phyloP scores from a whole-genome alignment of 2,329 filamentous ascomycete species.

The Triangularia verruculosa region DNA sequence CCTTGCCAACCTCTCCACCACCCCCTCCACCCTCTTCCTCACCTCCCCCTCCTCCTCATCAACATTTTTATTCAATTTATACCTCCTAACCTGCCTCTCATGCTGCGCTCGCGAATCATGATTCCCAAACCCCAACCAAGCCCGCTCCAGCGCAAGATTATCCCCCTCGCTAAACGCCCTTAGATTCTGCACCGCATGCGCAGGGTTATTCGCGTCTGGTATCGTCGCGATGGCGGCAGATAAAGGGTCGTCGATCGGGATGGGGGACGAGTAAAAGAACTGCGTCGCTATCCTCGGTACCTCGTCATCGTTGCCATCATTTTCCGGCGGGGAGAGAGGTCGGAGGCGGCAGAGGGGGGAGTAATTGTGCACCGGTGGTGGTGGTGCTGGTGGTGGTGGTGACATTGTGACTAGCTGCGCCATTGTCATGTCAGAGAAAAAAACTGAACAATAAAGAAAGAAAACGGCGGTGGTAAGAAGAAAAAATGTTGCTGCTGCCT shows the following conservation, averaged over 20 bases:
- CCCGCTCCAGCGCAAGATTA: slow-evolving; percentile 73
- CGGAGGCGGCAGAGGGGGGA: neutral
- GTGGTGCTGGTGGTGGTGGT: neutral
- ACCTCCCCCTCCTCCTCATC: slow-evolving; percentile 27
- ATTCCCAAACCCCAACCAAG: slow-evolving; percentile 62
- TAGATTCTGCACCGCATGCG: slow-evolving; percentile 53
- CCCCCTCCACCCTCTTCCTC: slow-evolving; percentile 36
- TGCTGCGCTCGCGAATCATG: slow-evolving; percentile 41
- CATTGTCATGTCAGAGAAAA: neutral
- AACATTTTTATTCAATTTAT: neutral
- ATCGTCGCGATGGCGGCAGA: slow-evolving; percentile 57
- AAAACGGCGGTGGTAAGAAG: neutral
- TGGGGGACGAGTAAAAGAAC: slow-evolving; percentile 80
- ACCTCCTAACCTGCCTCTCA: slow-evolving; percentile 36
- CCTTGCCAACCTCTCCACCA: slow-evolving; percentile 44
- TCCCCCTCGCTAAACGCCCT: slow-evolving; percentile 77
- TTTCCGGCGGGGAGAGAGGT: neutral
- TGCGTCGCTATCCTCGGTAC: slow-evolving; percentile 45
- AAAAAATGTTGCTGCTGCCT: neutral
- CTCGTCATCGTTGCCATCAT: neutral
- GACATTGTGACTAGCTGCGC: neutral
- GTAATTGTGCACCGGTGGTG: neutral
- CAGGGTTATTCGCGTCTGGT: slow-evolving; percentile 47
- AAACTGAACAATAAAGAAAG: neutral
- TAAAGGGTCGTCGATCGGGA: slow-evolving; percentile 87